Evolutionary conservation across 176 grass and related monocot genomes (phyloP), one percentile per base, ranked within the genome.

Genomic region (Cenchrus purpureus): DNA sequence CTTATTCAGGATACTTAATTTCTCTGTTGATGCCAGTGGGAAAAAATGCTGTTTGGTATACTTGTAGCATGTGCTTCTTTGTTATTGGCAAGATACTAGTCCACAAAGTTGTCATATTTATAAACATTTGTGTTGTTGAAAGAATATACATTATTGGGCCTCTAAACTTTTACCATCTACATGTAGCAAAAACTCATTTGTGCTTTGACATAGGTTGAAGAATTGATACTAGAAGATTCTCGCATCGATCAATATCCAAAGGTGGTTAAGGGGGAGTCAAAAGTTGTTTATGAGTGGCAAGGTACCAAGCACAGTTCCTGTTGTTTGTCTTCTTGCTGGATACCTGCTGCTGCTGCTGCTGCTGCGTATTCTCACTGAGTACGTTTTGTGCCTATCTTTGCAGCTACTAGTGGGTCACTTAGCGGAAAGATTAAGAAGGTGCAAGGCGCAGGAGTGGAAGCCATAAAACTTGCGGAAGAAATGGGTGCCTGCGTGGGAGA

Each of bases 221-320:
- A 98, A 65, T 80, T 95, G 48, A 83, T 95, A 89, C 68, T 87
- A 9, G 89, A 98, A 77, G 95, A 98, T 91, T 98, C 95, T 78
- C 91, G 93, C 57, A 95, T 95, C 77, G 91, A 93, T 78, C 96
- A 93, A 67, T 94, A 98, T 58, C 93, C 96, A 71, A 98, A 93
- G 68, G 80, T 95, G 68, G 52, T 98, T 53, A 98, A 95, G 87
- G 93, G 93, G 95, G 93, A 98, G 77, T 90, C 89, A 1, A 98
- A 95, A 80, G 82, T 92, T 78, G 93, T 98, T 65, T 77, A 89
- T 12, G 93, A 98, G 68, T 95, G 96, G 96, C 93, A 98, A 98
- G 96, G 96, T 98, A 94, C 42, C 72, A 19, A 57, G 34, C 12
- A 81, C 74, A 40, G 0, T 16, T 71, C 34, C 60, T 60, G 55